These are phyloP conservation scores for Fomitopsis betulina DNA, from an alignment of 1,284 basidiomycete genomes.

Conservation along the genomic window DNA sequence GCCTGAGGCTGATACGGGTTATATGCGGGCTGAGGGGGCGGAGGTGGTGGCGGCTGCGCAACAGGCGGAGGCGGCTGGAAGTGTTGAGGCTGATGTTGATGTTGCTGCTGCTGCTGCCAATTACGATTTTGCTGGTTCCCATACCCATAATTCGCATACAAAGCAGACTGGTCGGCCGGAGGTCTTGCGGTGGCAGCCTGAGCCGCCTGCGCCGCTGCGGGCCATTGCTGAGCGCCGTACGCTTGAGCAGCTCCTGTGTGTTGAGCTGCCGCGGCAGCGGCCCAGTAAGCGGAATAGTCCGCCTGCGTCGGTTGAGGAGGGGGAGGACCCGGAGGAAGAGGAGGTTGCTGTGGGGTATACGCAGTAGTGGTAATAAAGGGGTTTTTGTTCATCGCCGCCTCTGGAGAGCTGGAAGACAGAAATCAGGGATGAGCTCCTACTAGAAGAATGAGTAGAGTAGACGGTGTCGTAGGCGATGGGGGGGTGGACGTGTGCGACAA, in stretches of 20 bases:
- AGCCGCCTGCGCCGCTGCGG: conserved; percentile 45
- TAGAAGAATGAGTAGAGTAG: background rate
- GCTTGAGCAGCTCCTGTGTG: conserved; percentile 38
- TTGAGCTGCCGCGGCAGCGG: conserved; percentile 50
- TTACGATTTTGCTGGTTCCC: conserved; percentile 49
- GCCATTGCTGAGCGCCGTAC: conserved; percentile 61
- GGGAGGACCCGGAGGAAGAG: conserved; percentile 73
- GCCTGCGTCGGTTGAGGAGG: conserved; percentile 62
- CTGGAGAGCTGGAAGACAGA: conserved; percentile 3
- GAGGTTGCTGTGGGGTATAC: conserved; percentile 67
- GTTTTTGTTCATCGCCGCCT: conserved; percentile 66
- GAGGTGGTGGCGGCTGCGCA: conserved; percentile 40
- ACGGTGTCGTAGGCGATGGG: background rate
- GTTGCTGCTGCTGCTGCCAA: conserved; percentile 63
- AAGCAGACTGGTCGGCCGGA: conserved; percentile 65
- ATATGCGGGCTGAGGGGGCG: conserved; percentile 53
- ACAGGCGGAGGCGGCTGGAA: conserved; percentile 41
- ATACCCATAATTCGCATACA: conserved; percentile 84
- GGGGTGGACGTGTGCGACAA: background rate
- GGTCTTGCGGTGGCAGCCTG: conserved; percentile 44
- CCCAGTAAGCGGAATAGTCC: conserved; percentile 77
- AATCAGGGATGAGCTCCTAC: background rate
- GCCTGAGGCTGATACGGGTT: conserved; percentile 75
- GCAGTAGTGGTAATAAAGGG: conserved; percentile 67
- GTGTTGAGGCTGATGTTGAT: conserved; percentile 35